These are phyloP conservation scores for Lyophyllum shimeji DNA, from an alignment of 768 basidiomycete species.

Conservation along the genomic window DNA sequence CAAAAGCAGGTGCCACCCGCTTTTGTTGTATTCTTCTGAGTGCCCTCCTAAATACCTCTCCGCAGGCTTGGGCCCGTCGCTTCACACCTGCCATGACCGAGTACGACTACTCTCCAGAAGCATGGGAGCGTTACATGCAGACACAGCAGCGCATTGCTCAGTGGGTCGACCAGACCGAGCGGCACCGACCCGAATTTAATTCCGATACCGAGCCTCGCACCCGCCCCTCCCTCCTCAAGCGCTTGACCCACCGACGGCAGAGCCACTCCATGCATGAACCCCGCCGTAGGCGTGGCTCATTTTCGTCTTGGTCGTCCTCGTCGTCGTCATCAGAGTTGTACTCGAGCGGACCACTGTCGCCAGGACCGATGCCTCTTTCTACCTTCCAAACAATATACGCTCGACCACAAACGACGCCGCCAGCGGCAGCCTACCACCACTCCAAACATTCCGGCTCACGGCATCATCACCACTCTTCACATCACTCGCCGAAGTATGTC, in stretches of 20 bases:
- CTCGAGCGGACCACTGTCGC: background rate
- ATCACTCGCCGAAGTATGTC: slow-evolving; percentile 3
- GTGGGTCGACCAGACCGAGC: slow-evolving; percentile 52
- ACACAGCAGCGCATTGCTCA: slow-evolving; percentile 47
- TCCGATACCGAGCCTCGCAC: background rate
- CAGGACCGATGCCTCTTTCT: slow-evolving; percentile 11
- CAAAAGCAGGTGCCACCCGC: slow-evolving; percentile 11
- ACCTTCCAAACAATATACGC: slow-evolving; percentile 8
- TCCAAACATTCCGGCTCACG: slow-evolving; percentile 1
- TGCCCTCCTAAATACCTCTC: background rate
- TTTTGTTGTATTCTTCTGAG: background rate
- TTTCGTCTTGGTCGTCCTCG: slow-evolving; percentile 14
- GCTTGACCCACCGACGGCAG: background rate
- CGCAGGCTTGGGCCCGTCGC: background rate
- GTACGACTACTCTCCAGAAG: slow-evolving; percentile 61
- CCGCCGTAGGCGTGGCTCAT: slow-evolving; percentile 6
- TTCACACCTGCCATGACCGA: slow-evolving; percentile 44
- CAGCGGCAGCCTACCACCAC: background rate
- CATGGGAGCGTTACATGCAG: slow-evolving; percentile 45
- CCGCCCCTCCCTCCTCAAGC: slow-evolving; percentile 9
- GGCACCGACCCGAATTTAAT: slow-evolving; percentile 31
- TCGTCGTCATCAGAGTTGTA: slow-evolving; percentile 1
- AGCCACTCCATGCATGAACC: background rate
- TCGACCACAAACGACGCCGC: slow-evolving; percentile 4
- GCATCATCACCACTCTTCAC: slow-evolving; percentile 6